Conservation (phyloP, 2,329 filamentous ascomycete species). For the Alternaria angustiovoidea region DNA sequence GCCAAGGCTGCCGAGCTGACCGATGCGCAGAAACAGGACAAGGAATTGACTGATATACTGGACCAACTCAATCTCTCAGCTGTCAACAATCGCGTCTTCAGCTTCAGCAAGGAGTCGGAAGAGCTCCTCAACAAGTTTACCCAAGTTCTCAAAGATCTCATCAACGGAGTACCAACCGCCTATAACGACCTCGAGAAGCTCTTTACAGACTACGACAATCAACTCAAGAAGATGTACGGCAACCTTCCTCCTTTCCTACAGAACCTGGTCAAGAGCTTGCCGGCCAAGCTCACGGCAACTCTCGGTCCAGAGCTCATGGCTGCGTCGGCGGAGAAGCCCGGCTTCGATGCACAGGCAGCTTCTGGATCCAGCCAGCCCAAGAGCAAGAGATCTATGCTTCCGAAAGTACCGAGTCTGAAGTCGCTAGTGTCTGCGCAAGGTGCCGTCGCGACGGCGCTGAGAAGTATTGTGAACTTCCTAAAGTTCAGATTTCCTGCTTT, state of each 20-base stretch:
- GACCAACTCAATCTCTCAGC: conserved; percentile 84
- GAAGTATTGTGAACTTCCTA: conserved; percentile 88
- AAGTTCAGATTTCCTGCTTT: conserved; percentile 89
- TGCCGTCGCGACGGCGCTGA: conserved; percentile 82
- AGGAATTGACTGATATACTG: conserved; percentile 80
- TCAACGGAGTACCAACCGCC: conserved; percentile 91
- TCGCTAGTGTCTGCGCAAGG: conserved; percentile 85
- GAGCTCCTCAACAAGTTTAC: conserved; percentile 86
- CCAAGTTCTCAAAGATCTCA: conserved; percentile 86
- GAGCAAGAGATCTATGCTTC: conserved; percentile 64
- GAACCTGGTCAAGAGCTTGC: conserved; percentile 84
- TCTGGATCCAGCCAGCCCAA: conserved; percentile 38
- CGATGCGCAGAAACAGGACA: conserved; percentile 64
- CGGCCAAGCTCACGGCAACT: conserved; percentile 78
- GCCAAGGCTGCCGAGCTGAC: conserved; percentile 45
- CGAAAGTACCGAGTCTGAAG: conserved; percentile 72
- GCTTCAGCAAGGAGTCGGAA: conserved; percentile 82
- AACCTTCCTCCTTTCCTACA: conserved; percentile 80
- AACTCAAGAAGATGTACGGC: conserved; percentile 69
- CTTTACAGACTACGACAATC: conserved; percentile 68
- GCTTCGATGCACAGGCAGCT: conserved; percentile 52
- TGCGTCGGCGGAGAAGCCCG: conserved; percentile 74
- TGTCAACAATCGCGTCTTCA: conserved; percentile 85
- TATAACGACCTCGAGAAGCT: conserved; percentile 85
- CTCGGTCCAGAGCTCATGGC: conserved; percentile 85